Evolutionary conservation across 2,329 filamentous ascomycete species (phyloP).

Genomic region (Pseudogymnoascus destructans): DNA sequence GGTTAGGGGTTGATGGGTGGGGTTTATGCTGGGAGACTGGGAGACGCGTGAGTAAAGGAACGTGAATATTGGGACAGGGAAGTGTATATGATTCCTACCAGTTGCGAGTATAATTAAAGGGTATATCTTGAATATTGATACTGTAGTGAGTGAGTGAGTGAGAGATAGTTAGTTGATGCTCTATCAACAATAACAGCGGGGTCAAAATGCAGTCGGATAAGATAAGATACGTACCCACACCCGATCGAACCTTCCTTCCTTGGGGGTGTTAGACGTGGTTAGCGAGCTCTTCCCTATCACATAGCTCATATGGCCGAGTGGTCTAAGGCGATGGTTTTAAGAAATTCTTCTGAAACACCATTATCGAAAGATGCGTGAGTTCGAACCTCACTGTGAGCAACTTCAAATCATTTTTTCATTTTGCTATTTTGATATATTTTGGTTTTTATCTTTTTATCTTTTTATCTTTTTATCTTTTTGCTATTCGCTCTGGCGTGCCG

Average conservation of each 20-base stretch:
- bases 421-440: neutral
- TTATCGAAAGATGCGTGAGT: conserved; percentile 25
- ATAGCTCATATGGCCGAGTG: conserved; percentile 13
- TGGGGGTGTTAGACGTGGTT: neutral
- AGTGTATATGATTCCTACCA: neutral
- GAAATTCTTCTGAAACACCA: conserved; percentile 17
- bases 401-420: conserved; percentile 10
- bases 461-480: neutral
- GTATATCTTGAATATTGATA: neutral
- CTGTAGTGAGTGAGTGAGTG: neutral
- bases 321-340: conserved; percentile 14
- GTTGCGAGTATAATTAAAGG: neutral
- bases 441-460: neutral
- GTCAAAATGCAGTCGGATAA: neutral
- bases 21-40: neutral
- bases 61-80: neutral
- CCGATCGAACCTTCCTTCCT: neutral
- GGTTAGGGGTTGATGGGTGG: neutral
- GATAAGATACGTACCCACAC: neutral
- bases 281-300: conserved; percentile 2
- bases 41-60: neutral
- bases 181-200: neutral
- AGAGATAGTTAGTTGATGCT: neutral
- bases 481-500: neutral
- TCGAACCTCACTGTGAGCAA: conserved; percentile 24